Conservation (phyloP, 2,329 filamentous ascomycete species). For the Talaromyces sp. region DNA sequence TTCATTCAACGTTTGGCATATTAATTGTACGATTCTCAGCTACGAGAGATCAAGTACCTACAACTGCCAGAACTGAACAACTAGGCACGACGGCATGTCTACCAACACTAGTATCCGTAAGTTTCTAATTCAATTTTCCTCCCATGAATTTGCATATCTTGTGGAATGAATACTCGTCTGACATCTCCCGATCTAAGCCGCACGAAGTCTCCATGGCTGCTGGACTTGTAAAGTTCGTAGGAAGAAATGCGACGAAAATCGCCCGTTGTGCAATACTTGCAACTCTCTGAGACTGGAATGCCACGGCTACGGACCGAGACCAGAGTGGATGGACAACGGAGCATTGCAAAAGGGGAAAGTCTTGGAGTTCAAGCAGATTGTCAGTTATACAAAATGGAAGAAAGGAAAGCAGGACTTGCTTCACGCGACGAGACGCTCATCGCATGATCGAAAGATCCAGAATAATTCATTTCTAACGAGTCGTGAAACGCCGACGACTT, state of each 20-base stretch:
- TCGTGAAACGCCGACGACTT: not conserved
- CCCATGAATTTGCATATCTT: not conserved
- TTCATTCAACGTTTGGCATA: not conserved
- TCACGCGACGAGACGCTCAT: not conserved
- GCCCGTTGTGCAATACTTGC: not conserved
- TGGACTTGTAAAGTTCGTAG: not conserved
- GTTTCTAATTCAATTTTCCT: not conserved
- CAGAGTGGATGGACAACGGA: constrained; percentile 8
- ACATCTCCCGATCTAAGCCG: not conserved
- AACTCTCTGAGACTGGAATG: not conserved
- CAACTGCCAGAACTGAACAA: not conserved
- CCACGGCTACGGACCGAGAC: not conserved
- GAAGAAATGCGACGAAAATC: not conserved
- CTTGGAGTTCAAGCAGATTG: not conserved
- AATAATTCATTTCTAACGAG: not conserved
- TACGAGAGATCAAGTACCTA: too few species aligned
- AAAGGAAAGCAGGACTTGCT: not conserved
- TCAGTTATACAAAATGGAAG: constrained; percentile 3
- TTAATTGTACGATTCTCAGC: not conserved
- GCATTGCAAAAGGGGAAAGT: not conserved
- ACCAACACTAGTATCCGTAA: not conserved
- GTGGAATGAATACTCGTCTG: not conserved
- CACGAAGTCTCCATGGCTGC: not conserved
- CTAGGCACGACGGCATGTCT: not conserved
- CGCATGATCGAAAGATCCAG: not conserved